A percentile compares a stretch with the other conserved stretches of the same genome.
phyloP scores from a whole-genome alignment of 192 early-diverging fungal genomes.

The Gaertneriomyces sp. region DNA sequence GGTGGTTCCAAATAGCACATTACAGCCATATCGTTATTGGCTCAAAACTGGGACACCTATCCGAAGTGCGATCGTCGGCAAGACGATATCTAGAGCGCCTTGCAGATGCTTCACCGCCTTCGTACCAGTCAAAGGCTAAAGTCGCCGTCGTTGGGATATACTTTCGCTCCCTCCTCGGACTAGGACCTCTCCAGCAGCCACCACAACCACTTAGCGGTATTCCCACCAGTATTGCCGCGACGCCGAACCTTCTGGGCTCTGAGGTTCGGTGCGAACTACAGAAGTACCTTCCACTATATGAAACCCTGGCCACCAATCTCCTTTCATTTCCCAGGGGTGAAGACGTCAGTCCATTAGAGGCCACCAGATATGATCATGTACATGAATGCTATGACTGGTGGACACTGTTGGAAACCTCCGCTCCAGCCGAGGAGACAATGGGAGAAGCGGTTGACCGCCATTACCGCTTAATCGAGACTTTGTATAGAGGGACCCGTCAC shows the following conservation, averaged over 20 bases:
- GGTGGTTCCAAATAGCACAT: constrained; percentile 23
- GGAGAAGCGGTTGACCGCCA: constrained; percentile 42
- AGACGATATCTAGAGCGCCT: constrained; percentile 11
- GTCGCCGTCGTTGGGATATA: constrained; percentile 26
- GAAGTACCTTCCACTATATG: constrained; percentile 35
- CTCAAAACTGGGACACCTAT: constrained; percentile 8
- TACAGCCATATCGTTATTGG: constrained; percentile 11
- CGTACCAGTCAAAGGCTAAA: constrained; percentile 11
- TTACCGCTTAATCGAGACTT: constrained; percentile 43
- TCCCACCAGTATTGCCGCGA: background rate
- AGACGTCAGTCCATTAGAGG: constrained; percentile 23
- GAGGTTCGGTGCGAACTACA: constrained; percentile 29
- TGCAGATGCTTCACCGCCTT: background rate
- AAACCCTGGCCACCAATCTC: constrained; percentile 35
- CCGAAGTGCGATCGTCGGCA: background rate
- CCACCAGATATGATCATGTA: constrained; percentile 30
- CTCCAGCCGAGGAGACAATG: constrained; percentile 21
- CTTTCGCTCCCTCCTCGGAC: constrained; percentile 10
- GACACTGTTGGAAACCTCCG: constrained; percentile 29
- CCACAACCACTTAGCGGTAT: constrained; percentile 17
- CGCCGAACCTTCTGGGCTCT: constrained; percentile 1
- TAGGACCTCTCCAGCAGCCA: background rate
- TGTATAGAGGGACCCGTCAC: constrained; percentile 52
- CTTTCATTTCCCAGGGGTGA: constrained; percentile 43
- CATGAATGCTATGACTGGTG: constrained; percentile 45